A percentile compares a stretch with the other conserved stretches of the same genome.
phyloP scores from a whole-genome alignment of 345 rosid genomes.

The Firmiana major region DNA sequence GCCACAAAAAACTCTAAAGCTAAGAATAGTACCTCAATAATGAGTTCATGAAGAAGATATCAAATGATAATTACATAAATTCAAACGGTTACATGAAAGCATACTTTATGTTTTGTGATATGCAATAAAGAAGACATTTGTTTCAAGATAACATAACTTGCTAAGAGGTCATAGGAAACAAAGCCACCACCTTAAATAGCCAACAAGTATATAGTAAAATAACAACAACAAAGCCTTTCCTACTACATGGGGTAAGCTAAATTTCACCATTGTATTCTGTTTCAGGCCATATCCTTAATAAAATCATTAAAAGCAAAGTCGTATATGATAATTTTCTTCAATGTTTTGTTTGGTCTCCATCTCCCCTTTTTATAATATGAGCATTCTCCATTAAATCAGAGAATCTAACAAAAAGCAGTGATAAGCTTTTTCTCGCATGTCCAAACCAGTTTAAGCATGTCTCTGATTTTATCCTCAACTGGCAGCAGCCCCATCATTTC shows the following conservation, averaged over 20 bases:
- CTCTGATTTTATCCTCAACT: background rate
- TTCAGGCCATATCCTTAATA: background rate
- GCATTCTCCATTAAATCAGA: background rate
- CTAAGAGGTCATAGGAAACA: background rate
- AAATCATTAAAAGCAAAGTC: background rate
- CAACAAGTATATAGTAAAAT: background rate
- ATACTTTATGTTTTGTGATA: background rate
- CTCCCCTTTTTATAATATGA: background rate
- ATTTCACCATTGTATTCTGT: background rate
- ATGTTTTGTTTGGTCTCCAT: background rate
- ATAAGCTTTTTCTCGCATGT: background rate
- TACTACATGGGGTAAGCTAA: background rate
- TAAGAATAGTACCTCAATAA: background rate
- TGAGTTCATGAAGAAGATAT: background rate
- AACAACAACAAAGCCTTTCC: background rate
- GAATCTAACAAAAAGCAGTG: background rate
- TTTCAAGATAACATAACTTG: background rate
- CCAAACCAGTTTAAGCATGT: background rate
- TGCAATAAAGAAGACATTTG: background rate
- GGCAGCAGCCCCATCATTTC: background rate
- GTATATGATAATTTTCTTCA: background rate
- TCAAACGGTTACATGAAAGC: background rate
- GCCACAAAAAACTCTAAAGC: conserved; percentile 9
- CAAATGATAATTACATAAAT: background rate
- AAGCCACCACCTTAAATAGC: background rate